phyloP scores from a whole-genome alignment of 805 yeast species.

The Tetrapisispora namnaoensis region DNA sequence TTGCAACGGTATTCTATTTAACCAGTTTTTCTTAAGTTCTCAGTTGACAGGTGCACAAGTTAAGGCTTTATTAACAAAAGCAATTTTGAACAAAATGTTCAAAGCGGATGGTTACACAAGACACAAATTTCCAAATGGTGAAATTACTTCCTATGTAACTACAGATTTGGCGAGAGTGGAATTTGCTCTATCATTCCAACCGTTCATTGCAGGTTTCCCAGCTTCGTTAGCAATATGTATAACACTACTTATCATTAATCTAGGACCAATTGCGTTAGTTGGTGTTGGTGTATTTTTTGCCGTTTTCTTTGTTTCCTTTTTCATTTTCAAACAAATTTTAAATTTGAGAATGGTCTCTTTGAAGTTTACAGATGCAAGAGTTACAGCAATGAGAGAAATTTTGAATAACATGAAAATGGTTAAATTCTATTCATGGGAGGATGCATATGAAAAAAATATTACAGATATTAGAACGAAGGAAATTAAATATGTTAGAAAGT shows the following conservation, averaged over 20 bases:
- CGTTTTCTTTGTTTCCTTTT: conserved; percentile 33
- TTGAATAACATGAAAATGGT: conserved; percentile 70
- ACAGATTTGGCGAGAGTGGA: conserved; percentile 78
- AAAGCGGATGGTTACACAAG: conserved; percentile 47
- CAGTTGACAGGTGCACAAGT: conserved; percentile 60
- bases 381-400: conserved; percentile 67
- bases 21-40: conserved; percentile 55
- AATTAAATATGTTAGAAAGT: conserved; percentile 46
- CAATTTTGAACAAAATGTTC: conserved; percentile 60
- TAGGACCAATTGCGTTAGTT: conserved; percentile 64
- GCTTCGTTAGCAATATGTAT: conserved; percentile 52
- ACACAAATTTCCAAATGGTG: conserved; percentile 54
- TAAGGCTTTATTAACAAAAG: conserved; percentile 62
- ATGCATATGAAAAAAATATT: conserved; percentile 55
- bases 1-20: conserved; percentile 38
- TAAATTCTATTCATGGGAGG: conserved; percentile 88
- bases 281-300: conserved; percentile 54
- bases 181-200: conserved; percentile 60
- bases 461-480: conserved; percentile 50
- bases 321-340: conserved; percentile 43
- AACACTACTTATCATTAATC: conserved; percentile 51
- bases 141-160: conserved; percentile 67
- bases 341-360: conserved; percentile 48
- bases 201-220: conserved; percentile 55
- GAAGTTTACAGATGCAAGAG: conserved; percentile 64